These are phyloP conservation scores for Aspergillus pseudoviridinutans DNA, from an alignment of 2,329 filamentous ascomycete genomes.

Conservation along the genomic window DNA sequence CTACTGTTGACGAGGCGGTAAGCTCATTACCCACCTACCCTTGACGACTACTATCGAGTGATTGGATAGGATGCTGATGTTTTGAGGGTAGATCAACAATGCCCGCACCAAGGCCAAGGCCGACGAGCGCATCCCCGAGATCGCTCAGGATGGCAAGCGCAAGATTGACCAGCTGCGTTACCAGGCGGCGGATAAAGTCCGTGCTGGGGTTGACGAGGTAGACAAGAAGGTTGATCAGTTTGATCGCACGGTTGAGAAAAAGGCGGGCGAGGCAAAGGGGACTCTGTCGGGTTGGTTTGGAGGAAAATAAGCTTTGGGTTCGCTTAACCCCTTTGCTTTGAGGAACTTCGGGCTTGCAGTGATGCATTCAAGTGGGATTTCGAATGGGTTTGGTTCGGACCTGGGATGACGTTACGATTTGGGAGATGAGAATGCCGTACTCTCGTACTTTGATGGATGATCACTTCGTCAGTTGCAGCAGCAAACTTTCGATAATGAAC, in stretches of 20 bases:
- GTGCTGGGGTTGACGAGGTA: conserved; percentile 40
- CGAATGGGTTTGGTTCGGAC: background rate
- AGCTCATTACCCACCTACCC: conserved; percentile 27
- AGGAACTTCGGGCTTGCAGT: background rate
- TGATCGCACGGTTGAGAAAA: conserved; percentile 76
- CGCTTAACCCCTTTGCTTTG: background rate
- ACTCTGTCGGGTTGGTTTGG: conserved; percentile 85
- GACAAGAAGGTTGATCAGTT: conserved; percentile 65
- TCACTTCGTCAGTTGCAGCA: background rate
- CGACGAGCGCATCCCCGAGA: conserved; percentile 58
- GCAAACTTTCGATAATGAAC: background rate
- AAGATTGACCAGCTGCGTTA: conserved; percentile 60
- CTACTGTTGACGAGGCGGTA: conserved; percentile 67
- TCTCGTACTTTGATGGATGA: background rate
- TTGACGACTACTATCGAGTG: background rate
- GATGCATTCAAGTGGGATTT: background rate
- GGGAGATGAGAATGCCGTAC: background rate
- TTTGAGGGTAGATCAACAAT: conserved; percentile 51
- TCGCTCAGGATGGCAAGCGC: conserved; percentile 55
- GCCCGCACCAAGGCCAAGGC: conserved; percentile 54
- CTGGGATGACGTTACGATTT: background rate
- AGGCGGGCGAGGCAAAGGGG: conserved; percentile 76
- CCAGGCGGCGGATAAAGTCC: conserved; percentile 55
- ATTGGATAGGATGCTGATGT: background rate
- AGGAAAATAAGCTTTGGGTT: conserved; percentile 18